Percentiles rank a stretch among this genome's conserved stretches.
These are phyloP conservation scores for Cryptococcus sp. DNA, from an alignment of 1,284 basidiomycete genomes.

Conservation along the genomic window DNA sequence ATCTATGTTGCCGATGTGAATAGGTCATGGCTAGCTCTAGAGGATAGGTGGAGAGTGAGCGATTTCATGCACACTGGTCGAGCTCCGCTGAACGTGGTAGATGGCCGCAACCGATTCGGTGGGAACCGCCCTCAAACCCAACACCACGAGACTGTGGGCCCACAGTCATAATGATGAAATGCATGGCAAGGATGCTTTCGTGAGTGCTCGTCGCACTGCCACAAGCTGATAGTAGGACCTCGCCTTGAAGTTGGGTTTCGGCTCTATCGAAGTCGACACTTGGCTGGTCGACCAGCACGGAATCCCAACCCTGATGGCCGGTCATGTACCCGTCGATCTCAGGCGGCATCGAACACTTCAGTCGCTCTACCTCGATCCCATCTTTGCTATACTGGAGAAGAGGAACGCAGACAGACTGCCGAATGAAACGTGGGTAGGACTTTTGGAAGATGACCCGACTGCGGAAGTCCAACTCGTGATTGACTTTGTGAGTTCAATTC, in stretches of 20 bases:
- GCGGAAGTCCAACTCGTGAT: conserved; percentile 21
- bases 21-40: background rate
- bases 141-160: conserved; percentile 8
- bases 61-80: background rate
- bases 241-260: conserved; percentile 21
- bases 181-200: conserved; percentile 25
- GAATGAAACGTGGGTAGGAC: conserved; percentile 8
- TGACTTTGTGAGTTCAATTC: conserved; percentile 24
- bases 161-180: conserved; percentile 37
- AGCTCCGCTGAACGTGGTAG: background rate
- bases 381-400: conserved; percentile 19
- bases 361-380: conserved; percentile 21
- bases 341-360: conserved; percentile 15
- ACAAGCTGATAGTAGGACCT: too few species aligned
- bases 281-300: conserved; percentile 13
- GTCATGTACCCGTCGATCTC: conserved; percentile 20
- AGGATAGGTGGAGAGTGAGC: background rate
- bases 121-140: background rate
- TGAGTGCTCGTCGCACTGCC: conserved; percentile 14
- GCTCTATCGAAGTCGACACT: conserved; percentile 28
- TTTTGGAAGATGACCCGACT: conserved; percentile 20
- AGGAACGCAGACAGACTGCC: conserved; percentile 11
- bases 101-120: background rate
- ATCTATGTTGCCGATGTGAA: background rate
- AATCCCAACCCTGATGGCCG: conserved; percentile 13